phyloP scores from a whole-genome alignment of 202 grass and related monocot species.

The Hordeum pubiflorum region DNA sequence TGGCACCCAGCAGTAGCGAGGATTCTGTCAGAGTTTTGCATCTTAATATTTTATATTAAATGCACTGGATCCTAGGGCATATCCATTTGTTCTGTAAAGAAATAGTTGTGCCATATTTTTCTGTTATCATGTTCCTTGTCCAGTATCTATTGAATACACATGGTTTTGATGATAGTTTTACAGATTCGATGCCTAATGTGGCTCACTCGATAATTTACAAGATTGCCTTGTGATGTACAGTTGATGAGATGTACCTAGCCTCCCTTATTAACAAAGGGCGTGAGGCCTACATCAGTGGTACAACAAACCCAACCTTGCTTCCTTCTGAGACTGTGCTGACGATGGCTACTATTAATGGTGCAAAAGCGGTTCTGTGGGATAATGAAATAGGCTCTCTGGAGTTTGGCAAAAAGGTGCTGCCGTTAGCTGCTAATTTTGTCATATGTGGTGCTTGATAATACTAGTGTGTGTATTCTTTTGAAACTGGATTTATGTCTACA shows the following conservation, averaged over 20 bases:
- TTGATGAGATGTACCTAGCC: slow-evolving; percentile 95
- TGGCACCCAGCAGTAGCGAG: not conserved
- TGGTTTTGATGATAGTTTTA: not conserved
- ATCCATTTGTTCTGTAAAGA: not conserved
- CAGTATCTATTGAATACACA: not conserved
- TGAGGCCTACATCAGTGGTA: slow-evolving; percentile 64
- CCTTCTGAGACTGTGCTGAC: slow-evolving; percentile 61
- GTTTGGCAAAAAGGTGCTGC: slow-evolving; percentile 67
- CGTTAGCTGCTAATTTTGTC: not conserved
- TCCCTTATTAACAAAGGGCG: slow-evolving; percentile 95
- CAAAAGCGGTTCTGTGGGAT: slow-evolving; percentile 83
- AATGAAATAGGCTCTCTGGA: slow-evolving; percentile 84
- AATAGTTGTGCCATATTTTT: not conserved
- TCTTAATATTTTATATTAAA: slow-evolving; percentile 5
- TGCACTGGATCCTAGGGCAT: not conserved
- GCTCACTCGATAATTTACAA: not conserved
- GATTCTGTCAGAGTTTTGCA: not conserved
- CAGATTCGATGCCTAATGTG: not conserved
- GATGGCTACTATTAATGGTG: slow-evolving; percentile 82
- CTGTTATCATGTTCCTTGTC: not conserved
- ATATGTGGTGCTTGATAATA: not conserved
- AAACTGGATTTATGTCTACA: not conserved
- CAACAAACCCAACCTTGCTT: slow-evolving; percentile 64
- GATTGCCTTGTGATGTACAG: slow-evolving; percentile 30
- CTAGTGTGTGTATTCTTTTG: not conserved